Percentiles rank a stretch among this genome's conserved stretches.
phyloP scores from a whole-genome alignment of 495 filamentous ascomycete genomes.

The Neurospora tetraspora region DNA sequence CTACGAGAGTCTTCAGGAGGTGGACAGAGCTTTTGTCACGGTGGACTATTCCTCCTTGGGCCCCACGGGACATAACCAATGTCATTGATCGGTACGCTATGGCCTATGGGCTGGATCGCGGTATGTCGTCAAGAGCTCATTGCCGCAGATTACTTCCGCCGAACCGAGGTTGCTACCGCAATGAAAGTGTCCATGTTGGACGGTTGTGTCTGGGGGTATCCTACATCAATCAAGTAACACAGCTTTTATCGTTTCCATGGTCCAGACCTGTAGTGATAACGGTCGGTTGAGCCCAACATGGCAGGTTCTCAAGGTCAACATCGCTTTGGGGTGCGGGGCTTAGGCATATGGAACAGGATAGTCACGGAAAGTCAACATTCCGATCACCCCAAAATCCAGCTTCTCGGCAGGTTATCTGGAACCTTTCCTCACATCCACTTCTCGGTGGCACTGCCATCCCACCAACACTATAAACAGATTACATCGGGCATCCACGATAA shows the following conservation, averaged over 20 bases:
- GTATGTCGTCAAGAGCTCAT: neutral
- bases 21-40: slow-evolving; percentile 40
- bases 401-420: neutral
- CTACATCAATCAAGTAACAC: neutral
- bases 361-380: neutral
- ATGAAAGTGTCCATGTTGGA: neutral
- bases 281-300: neutral
- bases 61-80: slow-evolving; percentile 8
- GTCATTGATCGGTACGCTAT: neutral
- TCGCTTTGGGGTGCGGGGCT: neutral
- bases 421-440: neutral
- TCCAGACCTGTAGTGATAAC: neutral
- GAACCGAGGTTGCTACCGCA: neutral
- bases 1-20: slow-evolving; percentile 29
- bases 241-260: neutral
- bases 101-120: neutral
- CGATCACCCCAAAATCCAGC: neutral
- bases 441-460: neutral
- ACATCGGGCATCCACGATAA: neutral
- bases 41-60: slow-evolving; percentile 25
- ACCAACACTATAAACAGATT: neutral
- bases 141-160: neutral
- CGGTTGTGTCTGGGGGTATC: neutral
- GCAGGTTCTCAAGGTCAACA: neutral
- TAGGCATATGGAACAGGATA: neutral